Conservation (phyloP, 192 early-diverging fungal genomes). For the Phlyctochytrium planicorne region DNA sequence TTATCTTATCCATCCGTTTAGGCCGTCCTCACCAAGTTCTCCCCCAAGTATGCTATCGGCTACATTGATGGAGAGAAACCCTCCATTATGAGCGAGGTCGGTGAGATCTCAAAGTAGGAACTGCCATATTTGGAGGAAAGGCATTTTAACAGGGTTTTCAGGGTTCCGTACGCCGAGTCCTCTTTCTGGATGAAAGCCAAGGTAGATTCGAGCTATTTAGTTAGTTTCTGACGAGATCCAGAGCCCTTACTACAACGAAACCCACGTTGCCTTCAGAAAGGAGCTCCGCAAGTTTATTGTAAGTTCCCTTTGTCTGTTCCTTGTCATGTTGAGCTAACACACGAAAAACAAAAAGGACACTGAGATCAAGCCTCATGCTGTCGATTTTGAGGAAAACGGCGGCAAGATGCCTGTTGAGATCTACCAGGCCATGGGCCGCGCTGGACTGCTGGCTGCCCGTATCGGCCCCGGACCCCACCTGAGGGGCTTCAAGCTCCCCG, state of each 20-base stretch:
- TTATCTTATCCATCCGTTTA: no score
- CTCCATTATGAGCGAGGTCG: no score
- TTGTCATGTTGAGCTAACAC: no score
- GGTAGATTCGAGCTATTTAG: no score
- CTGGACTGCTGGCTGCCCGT: slow-evolving; percentile 37
- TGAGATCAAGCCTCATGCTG: slow-evolving; percentile 33
- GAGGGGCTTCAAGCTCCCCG: slow-evolving; percentile 37
- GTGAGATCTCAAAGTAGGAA: slow-evolving; percentile 27
- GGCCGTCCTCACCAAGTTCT: slow-evolving; percentile 14
- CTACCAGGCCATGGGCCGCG: slow-evolving; percentile 39
- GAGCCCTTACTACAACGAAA: slow-evolving; percentile 45
- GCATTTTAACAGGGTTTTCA: no score
- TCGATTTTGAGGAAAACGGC: slow-evolving; percentile 28
- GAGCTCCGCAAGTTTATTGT: slow-evolving; percentile 43
- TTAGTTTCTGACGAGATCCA: background rate
- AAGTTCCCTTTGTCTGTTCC: no score
- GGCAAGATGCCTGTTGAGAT: slow-evolving; percentile 16
- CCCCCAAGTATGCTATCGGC: slow-evolving; percentile 15
- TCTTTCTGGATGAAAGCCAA: no score
- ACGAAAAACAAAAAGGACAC: no score
- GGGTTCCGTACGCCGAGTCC: slow-evolving; percentile 20
- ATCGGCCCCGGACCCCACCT: slow-evolving; percentile 49
- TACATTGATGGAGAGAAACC: slow-evolving; percentile 34
- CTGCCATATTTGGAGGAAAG: slow-evolving; percentile 24
- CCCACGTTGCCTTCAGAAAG: slow-evolving; percentile 38